phyloP scores from a whole-genome alignment of 345 rosid genomes.

The Lagerstroemia speciosa region DNA sequence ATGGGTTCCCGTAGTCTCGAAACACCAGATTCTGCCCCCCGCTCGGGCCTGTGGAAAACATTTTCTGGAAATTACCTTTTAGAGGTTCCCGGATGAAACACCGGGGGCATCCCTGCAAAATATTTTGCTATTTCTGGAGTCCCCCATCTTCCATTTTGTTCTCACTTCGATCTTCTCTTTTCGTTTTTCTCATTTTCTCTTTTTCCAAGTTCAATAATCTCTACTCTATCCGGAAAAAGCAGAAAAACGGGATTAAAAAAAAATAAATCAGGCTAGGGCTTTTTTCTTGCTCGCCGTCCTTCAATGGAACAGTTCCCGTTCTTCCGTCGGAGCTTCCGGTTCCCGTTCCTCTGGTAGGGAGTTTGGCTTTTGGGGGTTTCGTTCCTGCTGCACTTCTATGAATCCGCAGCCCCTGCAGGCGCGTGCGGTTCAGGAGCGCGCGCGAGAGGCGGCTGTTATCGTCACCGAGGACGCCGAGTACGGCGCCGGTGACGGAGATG shows the following conservation, averaged over 20 bases:
- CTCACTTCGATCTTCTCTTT: neutral
- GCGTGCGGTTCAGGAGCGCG: slow-evolving; percentile 9
- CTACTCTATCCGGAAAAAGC: neutral
- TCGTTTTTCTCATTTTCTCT: neutral
- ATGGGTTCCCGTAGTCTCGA: neutral
- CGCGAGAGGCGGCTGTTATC: slow-evolving; percentile 29
- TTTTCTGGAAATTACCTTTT: neutral
- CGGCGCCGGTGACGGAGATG: slow-evolving; percentile 8
- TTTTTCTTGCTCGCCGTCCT: neutral
- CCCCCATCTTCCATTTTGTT: neutral
- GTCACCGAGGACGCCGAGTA: slow-evolving; percentile 39
- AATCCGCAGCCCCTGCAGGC: slow-evolving; percentile 49
- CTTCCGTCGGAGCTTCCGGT: neutral
- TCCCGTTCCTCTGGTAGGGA: neutral
- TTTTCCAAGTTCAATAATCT: neutral
- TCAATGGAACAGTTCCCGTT: slow-evolving; percentile 1
- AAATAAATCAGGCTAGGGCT: neutral
- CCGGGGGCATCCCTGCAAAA: neutral
- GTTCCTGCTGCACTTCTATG: neutral
- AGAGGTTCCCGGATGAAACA: neutral
- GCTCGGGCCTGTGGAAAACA: neutral
- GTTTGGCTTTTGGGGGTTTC: neutral
- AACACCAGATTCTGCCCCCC: no score
- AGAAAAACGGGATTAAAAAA: neutral
- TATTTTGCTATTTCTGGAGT: neutral